Evolutionary conservation across 1,284 basidiomycete species (phyloP).

Genomic region (Filobasidium uniguttulatum): DNA sequence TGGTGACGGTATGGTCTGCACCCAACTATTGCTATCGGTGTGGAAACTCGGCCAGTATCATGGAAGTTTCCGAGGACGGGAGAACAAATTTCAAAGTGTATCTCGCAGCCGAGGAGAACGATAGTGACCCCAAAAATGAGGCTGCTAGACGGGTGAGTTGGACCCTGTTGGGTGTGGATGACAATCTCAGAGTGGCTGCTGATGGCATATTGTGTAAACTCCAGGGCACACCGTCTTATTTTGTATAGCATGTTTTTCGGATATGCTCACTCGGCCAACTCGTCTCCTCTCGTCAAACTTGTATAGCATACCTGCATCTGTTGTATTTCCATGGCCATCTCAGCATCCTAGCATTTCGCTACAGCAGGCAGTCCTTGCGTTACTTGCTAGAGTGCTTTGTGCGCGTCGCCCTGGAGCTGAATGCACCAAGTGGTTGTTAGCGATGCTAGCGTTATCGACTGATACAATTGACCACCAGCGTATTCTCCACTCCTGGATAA

Average conservation of each 20-base stretch:
- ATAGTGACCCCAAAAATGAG: constrained; percentile 47
- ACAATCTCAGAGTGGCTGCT: not conserved
- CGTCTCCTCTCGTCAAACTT: no score
- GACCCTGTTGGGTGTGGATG: constrained; percentile 6
- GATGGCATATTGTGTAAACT: not conserved
- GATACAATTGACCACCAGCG: no score
- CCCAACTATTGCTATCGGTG: constrained; percentile 89
- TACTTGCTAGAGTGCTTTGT: no score
- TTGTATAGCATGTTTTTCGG: constrained; percentile 20
- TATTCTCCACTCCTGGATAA: no score
- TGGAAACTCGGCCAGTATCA: constrained; percentile 65
- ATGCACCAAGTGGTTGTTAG: no score
- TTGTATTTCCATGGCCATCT: no score
- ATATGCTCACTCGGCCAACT: no score
- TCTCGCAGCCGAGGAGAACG: constrained; percentile 71
- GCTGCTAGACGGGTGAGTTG: constrained; percentile 27
- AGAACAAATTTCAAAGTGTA: constrained; percentile 58
- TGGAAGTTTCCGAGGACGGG: constrained; percentile 47
- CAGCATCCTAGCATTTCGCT: no score
- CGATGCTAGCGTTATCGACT: no score
- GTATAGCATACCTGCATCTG: no score
- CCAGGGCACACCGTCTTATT: constrained; percentile 31
- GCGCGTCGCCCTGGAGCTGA: no score
- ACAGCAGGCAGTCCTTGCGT: no score
- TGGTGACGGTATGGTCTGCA: constrained; percentile 96